Evolutionary conservation across 805 yeast genomes (phyloP), one percentile per base, ranked within the genome.

Genomic region (Blastobotrys chiropterorum): DNA sequence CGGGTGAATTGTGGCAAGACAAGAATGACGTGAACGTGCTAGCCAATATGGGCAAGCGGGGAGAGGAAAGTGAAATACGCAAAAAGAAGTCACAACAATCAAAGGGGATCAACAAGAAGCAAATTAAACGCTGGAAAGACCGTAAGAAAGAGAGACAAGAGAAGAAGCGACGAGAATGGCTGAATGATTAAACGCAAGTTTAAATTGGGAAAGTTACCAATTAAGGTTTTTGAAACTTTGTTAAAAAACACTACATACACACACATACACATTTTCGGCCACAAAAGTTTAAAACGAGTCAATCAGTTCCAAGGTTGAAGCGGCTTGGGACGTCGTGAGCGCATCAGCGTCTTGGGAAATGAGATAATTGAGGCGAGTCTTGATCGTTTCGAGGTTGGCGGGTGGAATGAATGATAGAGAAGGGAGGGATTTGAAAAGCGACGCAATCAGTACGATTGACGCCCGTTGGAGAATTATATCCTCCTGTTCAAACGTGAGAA

Each of bases 391-490:
- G 26, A 67, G 59, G 2, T 55, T 50, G 17, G 60, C 66, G n/a
- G 48, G 47, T 15, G 71, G 68, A 38, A 63, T 53, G 20, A 64
- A 66, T 16, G 56, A 54, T 5, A 67, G 50, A 2, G 56, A 44
- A 3, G 56, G 61, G 5, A 71, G 53, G 1, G 66, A 66, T 21
- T 56, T 60, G 7, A 64, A 31, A 19, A 67, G 51, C n/a, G 68
- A 62, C 11, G 58, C 66, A 2, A 88, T 68, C 20, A 90, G 66
- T 11, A 83, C 85, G 2, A 89, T 74, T 0, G 96, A 88, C 1
- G 95, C 73, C 39, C 97, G 73, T 56, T 95, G 74, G 77, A 90
- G 75, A 0, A 83, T 68, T 0, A 67, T 61, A 14, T 65, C 59
- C 1, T 69, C 62, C n/a, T 66, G 68, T 74, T 96, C 77, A 73